A percentile compares a stretch with the other conserved stretches of the same genome.
These are phyloP conservation scores for Mortierella polycephala DNA, from an alignment of 371 early-diverging fungal species.

Conservation along the genomic window DNA sequence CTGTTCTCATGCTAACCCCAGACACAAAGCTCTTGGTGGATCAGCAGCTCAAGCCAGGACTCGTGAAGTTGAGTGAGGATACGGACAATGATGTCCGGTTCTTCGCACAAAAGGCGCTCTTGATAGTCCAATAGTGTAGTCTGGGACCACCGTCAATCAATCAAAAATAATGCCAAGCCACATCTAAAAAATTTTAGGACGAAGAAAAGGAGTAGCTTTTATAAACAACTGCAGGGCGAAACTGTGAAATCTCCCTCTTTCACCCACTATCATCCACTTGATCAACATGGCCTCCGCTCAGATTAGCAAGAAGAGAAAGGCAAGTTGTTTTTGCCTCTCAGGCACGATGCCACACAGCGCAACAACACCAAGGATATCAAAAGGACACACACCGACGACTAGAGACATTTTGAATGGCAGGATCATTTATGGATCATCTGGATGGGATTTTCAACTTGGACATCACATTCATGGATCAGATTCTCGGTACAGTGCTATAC, in stretches of 20 bases:
- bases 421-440: too few species aligned
- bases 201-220: too few species aligned
- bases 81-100: constrained; percentile 93
- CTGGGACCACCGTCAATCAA: too few species aligned
- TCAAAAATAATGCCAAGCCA: too few species aligned
- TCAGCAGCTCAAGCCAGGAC: constrained; percentile 79
- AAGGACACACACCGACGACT: background rate
- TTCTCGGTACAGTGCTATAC: too few species aligned
- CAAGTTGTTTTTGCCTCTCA: constrained; percentile 35
- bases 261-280: constrained; percentile 35
- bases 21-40: constrained; percentile 72
- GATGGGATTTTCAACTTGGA: too few species aligned
- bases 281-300: constrained; percentile 60
- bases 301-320: constrained; percentile 85
- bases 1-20: constrained; percentile 74
- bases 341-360: background rate
- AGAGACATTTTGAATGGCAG: background rate
- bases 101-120: constrained; percentile 87
- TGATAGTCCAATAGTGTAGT: constrained; percentile 27
- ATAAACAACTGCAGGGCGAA: constrained; percentile 23
- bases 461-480: too few species aligned
- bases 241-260: constrained; percentile 28
- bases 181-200: too few species aligned
- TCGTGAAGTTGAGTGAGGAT: constrained; percentile 88
- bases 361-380: background rate